Conservation (phyloP, 805 yeast species). For the Grigorovia humatica region DNA sequence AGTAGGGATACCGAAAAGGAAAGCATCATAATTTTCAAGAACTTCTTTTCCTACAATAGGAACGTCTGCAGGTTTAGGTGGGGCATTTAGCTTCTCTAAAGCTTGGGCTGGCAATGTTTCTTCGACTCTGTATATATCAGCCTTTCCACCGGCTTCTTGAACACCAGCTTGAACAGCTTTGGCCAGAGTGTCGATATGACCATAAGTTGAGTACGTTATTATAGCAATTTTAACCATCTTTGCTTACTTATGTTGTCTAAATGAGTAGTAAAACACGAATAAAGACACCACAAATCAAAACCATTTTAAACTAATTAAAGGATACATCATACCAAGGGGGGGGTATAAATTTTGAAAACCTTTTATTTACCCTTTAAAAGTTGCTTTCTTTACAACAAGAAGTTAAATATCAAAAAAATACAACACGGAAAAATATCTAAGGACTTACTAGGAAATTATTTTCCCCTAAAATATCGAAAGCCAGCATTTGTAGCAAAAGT, state of each 20-base stretch:
- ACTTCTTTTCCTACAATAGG: conserved; percentile 52
- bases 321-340: not conserved
- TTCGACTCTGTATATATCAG: conserved; percentile 62
- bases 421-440: no score
- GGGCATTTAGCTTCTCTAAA: conserved; percentile 46
- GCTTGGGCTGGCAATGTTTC: conserved; percentile 62
- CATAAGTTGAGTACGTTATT: conserved; percentile 65
- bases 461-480: no score
- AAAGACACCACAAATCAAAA: not conserved
- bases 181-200: conserved; percentile 64
- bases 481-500: no score
- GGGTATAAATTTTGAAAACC: not conserved
- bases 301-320: not conserved
- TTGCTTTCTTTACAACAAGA: no score
- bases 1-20: conserved; percentile 71
- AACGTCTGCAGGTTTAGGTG: conserved; percentile 45
- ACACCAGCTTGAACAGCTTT: conserved; percentile 59
- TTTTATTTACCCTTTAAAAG: not conserved
- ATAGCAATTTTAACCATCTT: conserved; percentile 34
- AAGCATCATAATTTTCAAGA: conserved; percentile 56
- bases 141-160: conserved; percentile 55
- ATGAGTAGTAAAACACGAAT: not conserved
- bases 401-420: no score
- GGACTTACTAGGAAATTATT: no score
- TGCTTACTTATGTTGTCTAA: not conserved